Evolutionary conservation across 805 yeast species (phyloP).

Genomic region (Hanseniaspora vineae): DNA sequence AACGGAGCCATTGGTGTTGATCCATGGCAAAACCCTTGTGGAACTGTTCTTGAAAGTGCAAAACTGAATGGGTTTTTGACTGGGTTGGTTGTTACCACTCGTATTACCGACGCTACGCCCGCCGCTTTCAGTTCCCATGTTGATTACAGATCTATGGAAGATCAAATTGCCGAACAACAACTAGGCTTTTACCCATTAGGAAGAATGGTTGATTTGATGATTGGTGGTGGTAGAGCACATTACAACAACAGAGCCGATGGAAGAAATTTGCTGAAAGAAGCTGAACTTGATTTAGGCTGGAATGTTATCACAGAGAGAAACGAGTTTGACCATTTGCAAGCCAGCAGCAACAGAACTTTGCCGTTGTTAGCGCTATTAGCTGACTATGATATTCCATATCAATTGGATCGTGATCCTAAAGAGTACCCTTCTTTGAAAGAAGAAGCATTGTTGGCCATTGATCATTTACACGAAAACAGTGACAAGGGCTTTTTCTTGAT

Average conservation of each 20-base stretch:
- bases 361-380: slow-evolving; percentile 74
- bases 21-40: slow-evolving; percentile 60
- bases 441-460: slow-evolving; percentile 61
- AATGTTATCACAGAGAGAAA: slow-evolving; percentile 44
- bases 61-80: slow-evolving; percentile 70
- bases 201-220: slow-evolving; percentile 63
- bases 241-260: slow-evolving; percentile 51
- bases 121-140: slow-evolving; percentile 81
- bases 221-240: slow-evolving; percentile 88
- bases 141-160: slow-evolving; percentile 64
- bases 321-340: slow-evolving; percentile 33
- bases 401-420: slow-evolving; percentile 52
- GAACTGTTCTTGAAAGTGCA: slow-evolving; percentile 79
- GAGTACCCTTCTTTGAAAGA: slow-evolving; percentile 70
- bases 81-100: slow-evolving; percentile 85
- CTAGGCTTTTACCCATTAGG: slow-evolving; percentile 75
- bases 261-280: slow-evolving; percentile 54
- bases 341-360: slow-evolving; percentile 51
- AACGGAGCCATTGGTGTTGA: slow-evolving; percentile 89
- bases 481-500: slow-evolving; percentile 78
- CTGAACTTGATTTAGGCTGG: slow-evolving; percentile 34
- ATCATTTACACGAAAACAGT: slow-evolving; percentile 55
- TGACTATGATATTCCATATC: slow-evolving; percentile 70
- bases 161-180: slow-evolving; percentile 77
- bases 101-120: slow-evolving; percentile 92